These are phyloP conservation scores for Endoconidiophora polonica DNA, from an alignment of 2,329 filamentous ascomycete genomes.

Conservation along the genomic window DNA sequence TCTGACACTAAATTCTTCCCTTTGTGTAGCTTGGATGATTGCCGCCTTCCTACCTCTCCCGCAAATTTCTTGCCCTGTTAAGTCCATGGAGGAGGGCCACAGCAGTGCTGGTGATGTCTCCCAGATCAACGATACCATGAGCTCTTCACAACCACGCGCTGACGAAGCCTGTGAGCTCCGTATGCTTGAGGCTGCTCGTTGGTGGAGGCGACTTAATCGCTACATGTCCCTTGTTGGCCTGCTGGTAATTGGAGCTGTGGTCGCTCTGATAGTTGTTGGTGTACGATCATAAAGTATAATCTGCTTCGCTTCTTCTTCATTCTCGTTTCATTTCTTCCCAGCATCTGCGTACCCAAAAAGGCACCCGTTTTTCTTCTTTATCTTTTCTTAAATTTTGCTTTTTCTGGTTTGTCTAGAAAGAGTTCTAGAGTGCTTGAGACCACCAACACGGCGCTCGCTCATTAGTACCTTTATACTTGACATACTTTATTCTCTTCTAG, in stretches of 20 bases:
- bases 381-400: neutral
- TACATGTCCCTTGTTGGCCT: conserved; percentile 40
- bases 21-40: conserved; percentile 53
- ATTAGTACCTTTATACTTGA: conserved; percentile 7
- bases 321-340: conserved; percentile 4
- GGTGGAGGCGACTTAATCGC: conserved; percentile 44
- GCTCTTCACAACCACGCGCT: conserved; percentile 1
- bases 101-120: conserved; percentile 7
- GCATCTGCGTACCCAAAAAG: neutral
- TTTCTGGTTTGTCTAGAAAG: neutral
- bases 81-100: conserved; percentile 30
- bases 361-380: conserved; percentile 1
- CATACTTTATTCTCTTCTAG: conserved; percentile 12
- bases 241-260: conserved; percentile 34
- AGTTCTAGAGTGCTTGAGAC: no score
- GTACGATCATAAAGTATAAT: conserved; percentile 18
- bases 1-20: neutral
- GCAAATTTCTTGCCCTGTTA: conserved; percentile 33
- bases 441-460: no score
- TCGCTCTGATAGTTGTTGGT: conserved; percentile 35
- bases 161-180: conserved; percentile 13
- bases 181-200: conserved; percentile 30
- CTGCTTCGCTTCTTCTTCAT: conserved; percentile 12
- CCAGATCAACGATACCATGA: conserved; percentile 1
- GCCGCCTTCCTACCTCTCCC: conserved; percentile 61